A percentile compares a stretch with the other conserved stretches of the same genome.
These are phyloP conservation scores for Colletotrichum cordylinicola DNA, from an alignment of 2,329 filamentous ascomycete genomes.

Conservation along the genomic window DNA sequence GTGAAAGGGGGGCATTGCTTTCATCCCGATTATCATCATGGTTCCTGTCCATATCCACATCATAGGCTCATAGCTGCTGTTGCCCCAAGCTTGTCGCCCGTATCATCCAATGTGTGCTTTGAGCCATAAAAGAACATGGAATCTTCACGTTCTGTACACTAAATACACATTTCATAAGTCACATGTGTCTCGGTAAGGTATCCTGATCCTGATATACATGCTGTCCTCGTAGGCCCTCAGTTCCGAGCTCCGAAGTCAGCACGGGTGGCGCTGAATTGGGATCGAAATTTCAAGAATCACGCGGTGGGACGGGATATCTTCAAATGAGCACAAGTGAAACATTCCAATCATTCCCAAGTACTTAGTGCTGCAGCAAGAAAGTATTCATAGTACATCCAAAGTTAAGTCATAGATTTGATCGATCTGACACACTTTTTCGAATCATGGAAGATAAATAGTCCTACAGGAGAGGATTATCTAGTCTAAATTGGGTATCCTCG, in stretches of 20 bases:
- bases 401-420: neutral
- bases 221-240: too few species aligned
- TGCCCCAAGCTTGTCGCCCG: neutral
- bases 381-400: neutral
- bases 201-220: too few species aligned
- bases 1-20: neutral
- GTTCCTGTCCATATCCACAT: neutral
- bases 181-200: neutral
- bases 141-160: neutral
- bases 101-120: neutral
- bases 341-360: neutral
- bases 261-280: too few species aligned
- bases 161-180: neutral
- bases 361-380: neutral
- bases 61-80: too few species aligned
- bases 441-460: neutral
- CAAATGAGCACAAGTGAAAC: neutral
- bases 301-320: neutral
- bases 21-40: neutral
- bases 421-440: neutral
- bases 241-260: too few species aligned
- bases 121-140: neutral
- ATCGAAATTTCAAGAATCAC: too few species aligned
- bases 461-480: constrained; percentile 27
- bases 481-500: constrained; percentile 36